These are phyloP conservation scores for Diutina sp. DNA, from an alignment of 1,139 yeast genomes.

Conservation along the genomic window DNA sequence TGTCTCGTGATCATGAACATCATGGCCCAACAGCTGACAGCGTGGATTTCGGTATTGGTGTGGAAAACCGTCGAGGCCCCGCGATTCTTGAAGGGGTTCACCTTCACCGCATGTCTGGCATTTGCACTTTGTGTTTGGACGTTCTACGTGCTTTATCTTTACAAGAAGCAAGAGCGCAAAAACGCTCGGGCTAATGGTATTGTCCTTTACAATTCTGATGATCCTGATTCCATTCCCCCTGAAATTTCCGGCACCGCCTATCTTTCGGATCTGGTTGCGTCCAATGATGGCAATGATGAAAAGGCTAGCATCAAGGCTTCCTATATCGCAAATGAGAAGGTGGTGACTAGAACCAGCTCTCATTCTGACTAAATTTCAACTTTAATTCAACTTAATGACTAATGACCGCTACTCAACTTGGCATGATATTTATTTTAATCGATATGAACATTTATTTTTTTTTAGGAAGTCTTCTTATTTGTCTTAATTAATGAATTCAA, in stretches of 20 bases:
- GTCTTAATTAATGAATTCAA: too few relatives aligned
- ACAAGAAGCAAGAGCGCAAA: conserved; percentile 43
- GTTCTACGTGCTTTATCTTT: conserved; percentile 35
- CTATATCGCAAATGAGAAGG: background rate
- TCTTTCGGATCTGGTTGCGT: background rate
- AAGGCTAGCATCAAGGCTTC: background rate
- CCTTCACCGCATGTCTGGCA: conserved; percentile 19
- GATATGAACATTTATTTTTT: background rate
- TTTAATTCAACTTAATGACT: background rate
- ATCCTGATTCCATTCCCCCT: conserved; percentile 4
- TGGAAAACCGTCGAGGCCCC: conserved; percentile 33
- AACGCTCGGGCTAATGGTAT: conserved; percentile 42
- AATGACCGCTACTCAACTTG: background rate
- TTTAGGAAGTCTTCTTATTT: too few relatives aligned
- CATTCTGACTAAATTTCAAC: background rate
- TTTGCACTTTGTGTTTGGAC: background rate
- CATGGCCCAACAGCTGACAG: conserved; percentile 30
- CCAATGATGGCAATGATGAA: background rate
- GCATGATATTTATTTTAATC: background rate
- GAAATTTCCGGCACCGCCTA: background rate
- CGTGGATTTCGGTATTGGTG: conserved; percentile 27
- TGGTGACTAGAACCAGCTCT: background rate
- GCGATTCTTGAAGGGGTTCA: conserved; percentile 21
- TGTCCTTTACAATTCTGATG: conserved; percentile 28
- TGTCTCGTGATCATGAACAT: conserved; percentile 31